Evolutionary conservation across 2,329 filamentous ascomycete species (phyloP), one percentile per base, ranked within the genome.

Genomic region (Sporothrix humicola): DNA sequence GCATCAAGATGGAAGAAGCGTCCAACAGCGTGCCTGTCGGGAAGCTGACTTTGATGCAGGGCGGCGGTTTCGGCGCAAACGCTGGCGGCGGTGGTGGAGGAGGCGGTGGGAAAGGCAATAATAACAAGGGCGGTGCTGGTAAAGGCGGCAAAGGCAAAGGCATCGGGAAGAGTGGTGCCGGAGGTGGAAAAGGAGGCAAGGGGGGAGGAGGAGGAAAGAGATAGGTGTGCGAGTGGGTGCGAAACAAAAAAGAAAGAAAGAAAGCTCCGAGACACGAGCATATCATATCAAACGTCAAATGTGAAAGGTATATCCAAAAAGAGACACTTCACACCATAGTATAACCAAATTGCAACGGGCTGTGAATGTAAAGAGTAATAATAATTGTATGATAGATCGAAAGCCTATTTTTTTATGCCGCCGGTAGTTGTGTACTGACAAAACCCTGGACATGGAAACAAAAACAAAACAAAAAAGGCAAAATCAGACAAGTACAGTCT

Each of bases 1-100:
- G 85, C 0, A 90, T 94, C 84, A 96, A 94, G 82, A 89, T 93
- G 26, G 90, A 93, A 74, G 95, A 97, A 83, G 88, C 94, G 17
- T 88, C 94, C 72, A 95, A 95, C 77, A 88, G 89, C 4, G 88
- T 98, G 76, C 93, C 94, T 0, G 93, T 97, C 0, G 87, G 91
- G 46, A 95, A 93, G 81, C 88, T 96, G 52, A 89, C 92, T 78
- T 89, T 97, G 54, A 92, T 97, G 89, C 89, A 92, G 85, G 85
- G 87, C 15, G 89, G 88, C 1, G 82, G 84, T 1, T 81, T 83
- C 20, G 81, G 85, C 44, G 81, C 83, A 69, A 81, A 83, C n/a
- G 79, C 83, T 58, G 82, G 80, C 4, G 81, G 81, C 59, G 81
- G 81, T 56, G 78, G 81, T 4, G 81, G 81, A 66, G 81, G 81